These are phyloP conservation scores for Pezicula rhizophila DNA, from an alignment of 2,329 filamentous ascomycete species.

Conservation along the genomic window DNA sequence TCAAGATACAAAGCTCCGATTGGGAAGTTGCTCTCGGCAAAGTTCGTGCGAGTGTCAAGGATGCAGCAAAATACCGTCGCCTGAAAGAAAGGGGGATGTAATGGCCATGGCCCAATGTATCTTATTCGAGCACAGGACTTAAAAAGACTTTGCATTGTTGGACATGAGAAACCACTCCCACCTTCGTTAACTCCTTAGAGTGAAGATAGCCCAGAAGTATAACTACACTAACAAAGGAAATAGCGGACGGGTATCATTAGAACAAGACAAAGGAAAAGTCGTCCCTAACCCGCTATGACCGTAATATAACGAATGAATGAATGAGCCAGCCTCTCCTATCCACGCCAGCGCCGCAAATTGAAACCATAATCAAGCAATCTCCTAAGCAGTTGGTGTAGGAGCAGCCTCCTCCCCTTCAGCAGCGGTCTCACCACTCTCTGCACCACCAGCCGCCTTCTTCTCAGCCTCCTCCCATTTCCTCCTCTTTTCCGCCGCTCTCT, in stretches of 20 bases:
- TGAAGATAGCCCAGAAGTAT: neutral
- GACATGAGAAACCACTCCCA: neutral
- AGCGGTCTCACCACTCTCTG: neutral
- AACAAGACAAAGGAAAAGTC: neutral
- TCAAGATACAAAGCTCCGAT: conserved; percentile 23
- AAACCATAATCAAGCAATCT: neutral
- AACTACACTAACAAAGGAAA: neutral
- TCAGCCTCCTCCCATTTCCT: conserved; percentile 17
- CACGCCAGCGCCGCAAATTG: neutral
- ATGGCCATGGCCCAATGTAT: neutral
- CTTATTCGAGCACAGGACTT: neutral
- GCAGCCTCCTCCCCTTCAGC: conserved; percentile 3
- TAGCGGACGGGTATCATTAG: neutral
- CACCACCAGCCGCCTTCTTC: conserved; percentile 1
- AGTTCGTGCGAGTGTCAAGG: conserved; percentile 29
- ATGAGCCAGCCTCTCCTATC: neutral
- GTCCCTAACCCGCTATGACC: neutral
- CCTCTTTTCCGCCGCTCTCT: conserved; percentile 25
- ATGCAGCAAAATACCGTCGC: conserved; percentile 27
- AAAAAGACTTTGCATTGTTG: too few species aligned
- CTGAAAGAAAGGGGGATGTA: conserved; percentile 30
- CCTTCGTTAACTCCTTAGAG: neutral
- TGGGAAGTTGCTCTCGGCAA: conserved; percentile 28
- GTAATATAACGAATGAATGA: neutral
- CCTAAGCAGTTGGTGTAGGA: neutral